Percentiles rank a stretch among this genome's conserved stretches.
Evolutionary conservation across 139 green algal species (phyloP).

Genomic region (Picochlorum sp.): DNA sequence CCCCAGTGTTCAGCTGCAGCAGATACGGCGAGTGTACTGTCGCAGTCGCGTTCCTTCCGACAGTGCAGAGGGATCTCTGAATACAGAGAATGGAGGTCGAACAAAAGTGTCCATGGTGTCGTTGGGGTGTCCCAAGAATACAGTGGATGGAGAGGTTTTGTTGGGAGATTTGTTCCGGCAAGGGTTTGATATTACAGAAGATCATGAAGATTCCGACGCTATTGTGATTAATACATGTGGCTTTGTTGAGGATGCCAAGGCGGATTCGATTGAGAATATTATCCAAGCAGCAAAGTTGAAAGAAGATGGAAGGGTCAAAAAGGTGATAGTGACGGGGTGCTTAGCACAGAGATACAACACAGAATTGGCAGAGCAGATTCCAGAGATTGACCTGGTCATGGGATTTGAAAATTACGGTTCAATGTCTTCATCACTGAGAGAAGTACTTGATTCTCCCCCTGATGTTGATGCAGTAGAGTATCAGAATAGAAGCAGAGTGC

Average conservation of each 20-base stretch:
- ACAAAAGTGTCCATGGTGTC: conserved; percentile 45
- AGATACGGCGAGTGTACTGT: background rate
- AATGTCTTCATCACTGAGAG: conserved; percentile 38
- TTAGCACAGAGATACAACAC: conserved; percentile 76
- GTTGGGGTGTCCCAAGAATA: conserved; percentile 85
- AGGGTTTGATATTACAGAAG: conserved; percentile 60
- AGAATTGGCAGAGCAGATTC: conserved; percentile 59
- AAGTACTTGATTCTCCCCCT: conserved; percentile 25
- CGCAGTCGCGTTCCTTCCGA: background rate
- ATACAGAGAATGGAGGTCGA: background rate
- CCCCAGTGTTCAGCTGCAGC: too few relatives aligned
- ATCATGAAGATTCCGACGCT: conserved; percentile 60
- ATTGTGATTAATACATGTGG: conserved; percentile 84
- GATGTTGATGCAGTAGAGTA: conserved; percentile 30
- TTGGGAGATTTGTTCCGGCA: conserved; percentile 66
- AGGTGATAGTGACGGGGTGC: conserved; percentile 82
- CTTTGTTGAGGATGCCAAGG: conserved; percentile 87
- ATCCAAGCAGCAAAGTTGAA: conserved; percentile 64
- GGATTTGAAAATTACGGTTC: conserved; percentile 68
- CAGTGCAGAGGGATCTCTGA: background rate
- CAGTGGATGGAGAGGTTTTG: conserved; percentile 82
- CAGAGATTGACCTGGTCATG: conserved; percentile 76
- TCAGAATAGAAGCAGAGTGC: conserved; percentile 16
- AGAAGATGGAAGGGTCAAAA: conserved; percentile 43
- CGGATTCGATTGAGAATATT: conserved; percentile 78